A percentile compares a stretch with the other conserved stretches of the same genome.
Evolutionary conservation across 768 basidiomycete genomes (phyloP).

Genomic region (Mycena venus): DNA sequence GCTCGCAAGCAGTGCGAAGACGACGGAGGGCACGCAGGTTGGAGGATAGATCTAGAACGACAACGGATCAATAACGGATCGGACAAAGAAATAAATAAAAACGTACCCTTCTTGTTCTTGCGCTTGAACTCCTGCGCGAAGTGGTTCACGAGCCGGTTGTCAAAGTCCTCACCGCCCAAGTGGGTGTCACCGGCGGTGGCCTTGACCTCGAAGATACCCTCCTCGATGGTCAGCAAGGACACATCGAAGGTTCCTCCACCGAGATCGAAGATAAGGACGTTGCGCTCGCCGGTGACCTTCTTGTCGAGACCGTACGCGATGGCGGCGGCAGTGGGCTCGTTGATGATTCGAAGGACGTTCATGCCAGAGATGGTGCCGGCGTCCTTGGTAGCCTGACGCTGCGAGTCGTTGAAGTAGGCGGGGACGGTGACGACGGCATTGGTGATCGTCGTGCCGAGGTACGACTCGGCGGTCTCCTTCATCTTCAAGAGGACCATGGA

Average conservation of each 20-base stretch:
- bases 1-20: conserved; percentile 97
- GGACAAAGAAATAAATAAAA: neutral
- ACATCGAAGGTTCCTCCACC: conserved; percentile 99
- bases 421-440: conserved; percentile 98
- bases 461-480: conserved; percentile 98
- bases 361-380: conserved; percentile 95
- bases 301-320: conserved; percentile 99
- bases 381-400: conserved; percentile 98
- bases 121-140: conserved; percentile 97
- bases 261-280: conserved; percentile 98
- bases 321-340: conserved; percentile 98
- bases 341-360: conserved; percentile 98
- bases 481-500: conserved; percentile 98
- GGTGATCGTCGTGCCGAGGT: conserved; percentile 85
- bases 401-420: conserved; percentile 99
- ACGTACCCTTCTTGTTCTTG: conserved; percentile 93
- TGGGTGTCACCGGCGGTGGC: conserved; percentile 99
- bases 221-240: conserved; percentile 94
- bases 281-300: conserved; percentile 90
- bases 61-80: conserved; percentile 24
- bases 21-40: conserved; percentile 97
- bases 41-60: conserved; percentile 77
- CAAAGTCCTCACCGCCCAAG: conserved; percentile 98
- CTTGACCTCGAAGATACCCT: conserved; percentile 98
- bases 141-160: conserved; percentile 97